Base-by-base conservation (phyloP, 257 asterid genomes). In the Echium plantagineum region DNA sequence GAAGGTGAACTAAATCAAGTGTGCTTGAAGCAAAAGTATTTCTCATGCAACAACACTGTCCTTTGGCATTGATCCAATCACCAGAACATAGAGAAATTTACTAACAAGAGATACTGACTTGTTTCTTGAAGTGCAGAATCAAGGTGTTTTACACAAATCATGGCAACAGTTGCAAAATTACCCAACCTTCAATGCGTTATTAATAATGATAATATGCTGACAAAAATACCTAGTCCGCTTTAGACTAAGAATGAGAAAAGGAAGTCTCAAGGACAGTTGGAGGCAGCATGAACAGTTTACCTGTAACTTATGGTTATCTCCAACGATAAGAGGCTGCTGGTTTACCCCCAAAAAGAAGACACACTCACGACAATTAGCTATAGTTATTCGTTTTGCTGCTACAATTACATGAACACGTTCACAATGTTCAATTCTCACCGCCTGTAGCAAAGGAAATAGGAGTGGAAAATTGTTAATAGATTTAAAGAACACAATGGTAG, bases 231-330 rank as follows among this genome's bases (percentile, higher is more conserved):
- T 0, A 13, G 17, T 42, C 2, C 2, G 4, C 13, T 10, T 42
- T 42, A 42, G 49, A 17, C 49, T 42, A 42, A 42, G 17, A 42
- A 28, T 47, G 56, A n/a, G 35, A 59, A 49, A 52, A 30, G 15
- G 26, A 24, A 24, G 47, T 20, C 17, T 7, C n/a, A 53, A 56
- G 21, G 16, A 20, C 15, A 42, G 5, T 17, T 57, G 49, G 30
- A 19, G 15, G 35, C 31, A 63, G 28, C 17, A n/a, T 56, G 47
- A 20, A 32, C 15, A 15, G 19, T 80, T 21, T 10, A 82, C 98
- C 96, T 87, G 96, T 80, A 91, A 76, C 71, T 91, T 91, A 74
- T 91, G 98, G 78, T 91, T 91, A 77, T 91, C 98, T 46, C 98
- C 98, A 76, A 91, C 91, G 78, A 90, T 72, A 64, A 90, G 94